Percentiles rank a stretch among this genome's conserved stretches.
These are phyloP conservation scores for Picochlorum sp. DNA, from an alignment of 139 green algal genomes.

Conservation along the genomic window DNA sequence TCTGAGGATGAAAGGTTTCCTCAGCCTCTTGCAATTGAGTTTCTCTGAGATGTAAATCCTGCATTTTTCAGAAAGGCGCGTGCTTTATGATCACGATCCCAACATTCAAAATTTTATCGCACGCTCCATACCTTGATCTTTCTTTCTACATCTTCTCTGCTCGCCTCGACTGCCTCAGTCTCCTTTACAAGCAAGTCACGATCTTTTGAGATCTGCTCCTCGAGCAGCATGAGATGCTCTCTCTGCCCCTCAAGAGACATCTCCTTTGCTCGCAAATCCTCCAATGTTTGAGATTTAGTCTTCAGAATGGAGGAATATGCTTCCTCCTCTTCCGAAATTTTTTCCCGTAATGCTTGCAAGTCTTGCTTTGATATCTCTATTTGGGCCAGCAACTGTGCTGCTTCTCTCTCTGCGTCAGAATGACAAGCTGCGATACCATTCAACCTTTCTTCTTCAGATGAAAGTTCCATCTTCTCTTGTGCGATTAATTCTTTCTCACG, in stretches of 20 bases:
- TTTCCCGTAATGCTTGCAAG: neutral
- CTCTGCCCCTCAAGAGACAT: too few species aligned
- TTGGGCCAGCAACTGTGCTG: neutral
- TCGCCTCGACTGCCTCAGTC: too few species aligned
- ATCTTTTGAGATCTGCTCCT: too few species aligned
- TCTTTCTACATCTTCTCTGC: too few species aligned
- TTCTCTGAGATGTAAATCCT: conserved; percentile 2
- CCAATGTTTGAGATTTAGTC: too few species aligned
- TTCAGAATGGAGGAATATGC: too few species aligned
- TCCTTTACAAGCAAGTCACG: too few species aligned
- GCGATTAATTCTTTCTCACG: too few species aligned
- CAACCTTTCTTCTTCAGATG: neutral
- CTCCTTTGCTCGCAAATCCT: too few species aligned
- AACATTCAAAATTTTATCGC: neutral
- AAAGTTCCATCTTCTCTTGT: too few species aligned
- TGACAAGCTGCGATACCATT: neutral
- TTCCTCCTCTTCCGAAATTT: neutral
- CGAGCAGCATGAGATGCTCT: too few species aligned
- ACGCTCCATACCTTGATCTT: too few species aligned
- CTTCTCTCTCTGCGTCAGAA: neutral
- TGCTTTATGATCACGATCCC: neutral
- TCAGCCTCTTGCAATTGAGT: conserved; percentile 4
- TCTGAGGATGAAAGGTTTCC: conserved; percentile 13
- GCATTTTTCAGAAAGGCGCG: neutral
- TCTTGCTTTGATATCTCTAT: neutral